Conservation (phyloP, 164 flowering plant genomes). For the Brasenia schreberi region DNA sequence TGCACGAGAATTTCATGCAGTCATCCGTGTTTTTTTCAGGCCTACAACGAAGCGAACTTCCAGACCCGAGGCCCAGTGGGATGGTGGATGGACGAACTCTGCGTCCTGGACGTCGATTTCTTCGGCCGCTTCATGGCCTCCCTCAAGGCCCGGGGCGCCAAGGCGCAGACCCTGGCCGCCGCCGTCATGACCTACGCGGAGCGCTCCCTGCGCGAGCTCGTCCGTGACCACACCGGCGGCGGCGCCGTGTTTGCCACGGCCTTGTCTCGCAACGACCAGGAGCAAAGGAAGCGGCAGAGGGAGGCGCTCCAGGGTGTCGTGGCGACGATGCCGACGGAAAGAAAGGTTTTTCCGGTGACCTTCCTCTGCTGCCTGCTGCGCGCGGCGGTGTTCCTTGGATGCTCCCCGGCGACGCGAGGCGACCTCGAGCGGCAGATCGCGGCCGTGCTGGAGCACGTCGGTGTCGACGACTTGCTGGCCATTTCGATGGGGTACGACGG, state of each 20-base stretch:
- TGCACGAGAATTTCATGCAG: background rate
- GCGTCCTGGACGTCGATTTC: constrained; percentile 34
- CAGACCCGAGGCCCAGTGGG: constrained; percentile 70
- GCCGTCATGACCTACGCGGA: constrained; percentile 68
- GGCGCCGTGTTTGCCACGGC: background rate
- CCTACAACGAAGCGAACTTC: constrained; percentile 68
- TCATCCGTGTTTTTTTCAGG: constrained; percentile 17
- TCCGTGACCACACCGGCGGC: constrained; percentile 51
- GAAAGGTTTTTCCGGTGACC: constrained; percentile 49
- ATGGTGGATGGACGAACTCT: constrained; percentile 90
- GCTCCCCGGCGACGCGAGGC: constrained; percentile 33
- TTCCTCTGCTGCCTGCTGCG: constrained; percentile 82
- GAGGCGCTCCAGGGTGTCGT: constrained; percentile 51
- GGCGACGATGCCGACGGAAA: constrained; percentile 54
- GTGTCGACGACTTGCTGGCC: constrained; percentile 68
- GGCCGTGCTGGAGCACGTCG: constrained; percentile 57
- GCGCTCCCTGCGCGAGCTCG: constrained; percentile 48
- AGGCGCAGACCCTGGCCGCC: constrained; percentile 37
- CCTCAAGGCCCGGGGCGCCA: constrained; percentile 61
- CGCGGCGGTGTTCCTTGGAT: constrained; percentile 48
- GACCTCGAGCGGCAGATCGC: constrained; percentile 75
- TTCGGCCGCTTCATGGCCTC: constrained; percentile 36
- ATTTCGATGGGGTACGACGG: constrained; percentile 68
- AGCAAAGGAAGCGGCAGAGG: constrained; percentile 16
- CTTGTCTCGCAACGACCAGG: constrained; percentile 8